These are phyloP conservation scores for Nematocida parisii DNA, from an alignment of 371 early-diverging fungal genomes.

Conservation along the genomic window DNA sequence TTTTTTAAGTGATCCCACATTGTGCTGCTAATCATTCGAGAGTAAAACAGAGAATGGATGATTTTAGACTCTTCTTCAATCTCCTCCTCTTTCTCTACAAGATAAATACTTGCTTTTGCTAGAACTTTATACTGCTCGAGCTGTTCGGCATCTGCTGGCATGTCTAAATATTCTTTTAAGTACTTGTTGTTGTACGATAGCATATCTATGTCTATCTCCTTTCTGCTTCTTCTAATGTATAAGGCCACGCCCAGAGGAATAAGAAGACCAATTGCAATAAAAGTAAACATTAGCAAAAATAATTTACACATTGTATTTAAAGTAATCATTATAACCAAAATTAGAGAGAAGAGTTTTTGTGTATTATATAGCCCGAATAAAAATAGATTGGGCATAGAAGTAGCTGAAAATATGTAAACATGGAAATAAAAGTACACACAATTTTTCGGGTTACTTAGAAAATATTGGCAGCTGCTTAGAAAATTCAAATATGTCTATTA, in stretches of 20 bases:
- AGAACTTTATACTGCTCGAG: conserved; percentile 36
- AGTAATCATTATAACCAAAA: neutral
- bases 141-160: neutral
- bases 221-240: conserved; percentile 32
- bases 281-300: conserved; percentile 46
- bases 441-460: neutral
- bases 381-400: neutral
- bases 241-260: conserved; percentile 24
- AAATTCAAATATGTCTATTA: too few relatives aligned
- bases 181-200: conserved; percentile 39
- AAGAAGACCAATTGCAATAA: conserved; percentile 33
- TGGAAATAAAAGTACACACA: neutral
- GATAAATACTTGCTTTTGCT: conserved; percentile 23
- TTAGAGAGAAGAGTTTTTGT: neutral
- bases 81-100: conserved; percentile 43
- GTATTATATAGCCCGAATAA: neutral
- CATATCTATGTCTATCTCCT: neutral
- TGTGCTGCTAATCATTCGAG: conserved; percentile 36
- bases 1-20: conserved; percentile 43
- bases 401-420: neutral
- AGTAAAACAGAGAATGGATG: conserved; percentile 38
- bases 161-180: conserved; percentile 40
- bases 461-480: too few relatives aligned
- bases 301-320: conserved; percentile 11
- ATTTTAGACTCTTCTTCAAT: conserved; percentile 31